Evolutionary conservation across 2,329 filamentous ascomycete genomes (phyloP), one percentile per base, ranked within the genome.

Genomic region (Chrysoporthe deuterocubensis): DNA sequence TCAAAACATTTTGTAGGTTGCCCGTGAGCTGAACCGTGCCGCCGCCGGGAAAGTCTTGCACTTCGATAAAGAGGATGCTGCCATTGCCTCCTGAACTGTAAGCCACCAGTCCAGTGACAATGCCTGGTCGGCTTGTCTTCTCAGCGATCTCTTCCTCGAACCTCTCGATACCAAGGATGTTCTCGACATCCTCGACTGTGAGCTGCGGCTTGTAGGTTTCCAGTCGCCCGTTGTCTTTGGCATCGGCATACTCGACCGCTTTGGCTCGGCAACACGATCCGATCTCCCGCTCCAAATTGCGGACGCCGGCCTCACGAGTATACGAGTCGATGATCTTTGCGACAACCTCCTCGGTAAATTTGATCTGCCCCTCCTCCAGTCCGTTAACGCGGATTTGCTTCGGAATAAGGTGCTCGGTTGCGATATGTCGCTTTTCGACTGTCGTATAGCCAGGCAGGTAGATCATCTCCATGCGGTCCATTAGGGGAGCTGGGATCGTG

Each of bases 381-480:
- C 96, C 96, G 76, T 99, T 99, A 65, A 92, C 91, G 62, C 89
- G 90, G 74, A 98, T 90, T 78, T 99, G 96, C 82, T 98, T 99
- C 14, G 96, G 96, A 26, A 99, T 90, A n/a, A 99, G 84, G 79
- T 99, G 96, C 73, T 92, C 91, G 73, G 90, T 89, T 18, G 96
- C 95, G 76, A 99, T 99, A 78, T 97, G 93, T 67, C 93, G 89
- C 83, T 99, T 99, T 83, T 99, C 96, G 21, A 98, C 86, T 6
- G 94, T 97, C 0, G 96, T 99, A 82, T 99, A 99, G 72, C 96
- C 96, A 1, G 94, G 93, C 32, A 99, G 87, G 72, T 92, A 88
- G 65, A 99, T 97, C 7, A 91, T 97, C 81, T 99, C 96, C 95
- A 99, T 97, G 68, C 96, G 91, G 79, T 99, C 96, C 14, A 99